These are phyloP conservation scores for Aspergillus sp. DNA, from an alignment of 2,329 filamentous ascomycete species.

Conservation along the genomic window DNA sequence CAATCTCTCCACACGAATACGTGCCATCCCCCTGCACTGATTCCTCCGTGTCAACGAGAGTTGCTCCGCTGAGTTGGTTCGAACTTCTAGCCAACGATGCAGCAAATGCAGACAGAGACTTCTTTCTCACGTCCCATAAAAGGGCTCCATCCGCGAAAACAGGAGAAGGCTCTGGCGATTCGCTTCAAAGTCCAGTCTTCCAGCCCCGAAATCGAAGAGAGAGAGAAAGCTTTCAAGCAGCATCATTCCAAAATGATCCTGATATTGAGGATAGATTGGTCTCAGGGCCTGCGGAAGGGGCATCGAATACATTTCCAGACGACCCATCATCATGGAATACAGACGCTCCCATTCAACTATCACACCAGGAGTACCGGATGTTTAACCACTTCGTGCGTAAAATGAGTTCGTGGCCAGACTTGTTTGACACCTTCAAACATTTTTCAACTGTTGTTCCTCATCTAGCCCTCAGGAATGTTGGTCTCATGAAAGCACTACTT, in stretches of 20 bases:
- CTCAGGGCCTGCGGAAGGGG: slow-evolving; percentile 16
- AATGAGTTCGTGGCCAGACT: slow-evolving; percentile 36
- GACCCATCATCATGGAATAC: slow-evolving; percentile 11
- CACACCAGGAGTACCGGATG: slow-evolving; percentile 5
- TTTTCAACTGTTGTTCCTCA: slow-evolving; percentile 34
- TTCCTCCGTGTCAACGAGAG: slow-evolving; percentile 31
- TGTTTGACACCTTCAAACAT: slow-evolving; percentile 39
- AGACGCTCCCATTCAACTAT: slow-evolving; percentile 6
- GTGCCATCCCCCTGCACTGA: slow-evolving; percentile 24
- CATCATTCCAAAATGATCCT: slow-evolving; percentile 9
- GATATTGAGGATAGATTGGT: slow-evolving; percentile 13
- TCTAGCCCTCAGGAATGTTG: slow-evolving; percentile 48
- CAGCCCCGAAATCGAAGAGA: slow-evolving; percentile 6
- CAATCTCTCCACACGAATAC: slow-evolving; percentile 5
- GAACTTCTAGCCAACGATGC: slow-evolving; percentile 30
- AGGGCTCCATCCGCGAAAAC: slow-evolving; percentile 7
- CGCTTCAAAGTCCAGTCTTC: slow-evolving; percentile 2
- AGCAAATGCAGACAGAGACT: slow-evolving; percentile 9
- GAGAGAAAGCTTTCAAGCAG: slow-evolving; percentile 16
- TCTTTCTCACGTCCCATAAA: slow-evolving; percentile 10
- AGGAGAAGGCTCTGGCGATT: slow-evolving; percentile 17
- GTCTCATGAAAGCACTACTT: slow-evolving; percentile 54
- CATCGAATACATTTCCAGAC: slow-evolving; percentile 4
- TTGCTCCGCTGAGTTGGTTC: slow-evolving; percentile 47
- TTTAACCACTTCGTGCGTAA: slow-evolving; percentile 11